phyloP scores from a whole-genome alignment of 495 filamentous ascomycete genomes.

The Penicillium samsonianum region DNA sequence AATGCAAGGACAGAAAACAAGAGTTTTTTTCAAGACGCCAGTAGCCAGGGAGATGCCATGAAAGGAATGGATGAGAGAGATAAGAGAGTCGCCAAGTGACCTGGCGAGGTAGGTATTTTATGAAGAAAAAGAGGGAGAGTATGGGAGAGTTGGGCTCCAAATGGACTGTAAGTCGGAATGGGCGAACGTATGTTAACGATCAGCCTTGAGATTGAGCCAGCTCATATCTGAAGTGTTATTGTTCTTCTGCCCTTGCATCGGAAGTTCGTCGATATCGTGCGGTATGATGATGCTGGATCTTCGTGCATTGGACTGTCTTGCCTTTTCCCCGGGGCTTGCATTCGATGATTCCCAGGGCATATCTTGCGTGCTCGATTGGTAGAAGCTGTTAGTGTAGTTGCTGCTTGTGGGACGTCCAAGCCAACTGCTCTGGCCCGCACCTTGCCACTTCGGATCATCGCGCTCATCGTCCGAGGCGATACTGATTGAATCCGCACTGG shows the following conservation, averaged over 20 bases:
- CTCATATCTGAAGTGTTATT: conserved; percentile 65
- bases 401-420: conserved; percentile 59
- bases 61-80: conserved; percentile 6
- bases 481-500: conserved; percentile 59
- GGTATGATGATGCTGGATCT: conserved; percentile 40
- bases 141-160: conserved; percentile 6
- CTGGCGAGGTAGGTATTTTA: conserved; percentile 1
- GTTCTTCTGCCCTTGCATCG: conserved; percentile 28
- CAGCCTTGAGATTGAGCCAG: conserved; percentile 66
- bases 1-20: conserved; percentile 11
- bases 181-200: conserved; percentile 24
- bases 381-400: conserved; percentile 58
- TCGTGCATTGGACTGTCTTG: conserved; percentile 33
- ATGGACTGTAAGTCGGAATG: not conserved
- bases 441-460: conserved; percentile 51
- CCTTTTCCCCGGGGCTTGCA: conserved; percentile 14
- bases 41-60: conserved; percentile 23
- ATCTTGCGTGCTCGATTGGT: conserved; percentile 42
- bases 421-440: conserved; percentile 46
- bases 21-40: conserved; percentile 19
- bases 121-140: conserved; percentile 4
- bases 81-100: conserved; percentile 1
- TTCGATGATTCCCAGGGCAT: conserved; percentile 25
- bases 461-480: conserved; percentile 55
- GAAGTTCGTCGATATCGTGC: conserved; percentile 45